Base-by-base conservation (phyloP, 805 yeast species). In the Saturnispora saitoi region DNA sequence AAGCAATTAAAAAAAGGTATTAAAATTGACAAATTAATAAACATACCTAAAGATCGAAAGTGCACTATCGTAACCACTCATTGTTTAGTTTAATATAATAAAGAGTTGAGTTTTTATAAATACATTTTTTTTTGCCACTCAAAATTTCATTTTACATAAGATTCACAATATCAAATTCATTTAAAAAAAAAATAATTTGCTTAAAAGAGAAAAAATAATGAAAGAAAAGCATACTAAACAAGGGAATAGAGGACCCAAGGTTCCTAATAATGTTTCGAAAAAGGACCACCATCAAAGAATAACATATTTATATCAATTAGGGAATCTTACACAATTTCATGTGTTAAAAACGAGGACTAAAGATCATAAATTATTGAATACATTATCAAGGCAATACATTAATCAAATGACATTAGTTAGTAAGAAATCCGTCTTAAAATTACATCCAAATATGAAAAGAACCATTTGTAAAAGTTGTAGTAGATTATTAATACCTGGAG, bases 31-130 rank as follows among this genome's bases (percentile, higher is more conserved):
- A 34, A 34, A 8, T 12, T 4, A 32, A 8, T 14, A 38, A 36
- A 80, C 90, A 58, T 78, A 84, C 83, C 96, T 88, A 72, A 91
- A 91, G 68, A 91, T 95, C 54, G 97, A 90, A 60, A 91, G 78
- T 50, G 99, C 99, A 77, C 98, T 82, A 70, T 91, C 99, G 95
- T 91, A 91, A 54, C 99, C 98, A 76, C 96, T 88, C 99, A 91
- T 91, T 42, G 32, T 47, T 28, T 30, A 30, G 11, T 12, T 14
- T 4, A 30, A 30, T 24, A 9, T 6, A 24, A 6, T 6, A 24
- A 24, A 24, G 28, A 24, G 28, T 24, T 24, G 28, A 24, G 9
- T n/a, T 24, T 6, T 24, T 6, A 24, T 6, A 24, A 24, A 24
- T 24, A 24, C 28, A n/a, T n/a, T n/a, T n/a, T 22, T 37, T 12